A percentile compares a stretch with the other conserved stretches of the same genome.
Evolutionary conservation across 371 early-diverging fungal species (phyloP).

Genomic region (Rhizoclosmatium hyalinum): DNA sequence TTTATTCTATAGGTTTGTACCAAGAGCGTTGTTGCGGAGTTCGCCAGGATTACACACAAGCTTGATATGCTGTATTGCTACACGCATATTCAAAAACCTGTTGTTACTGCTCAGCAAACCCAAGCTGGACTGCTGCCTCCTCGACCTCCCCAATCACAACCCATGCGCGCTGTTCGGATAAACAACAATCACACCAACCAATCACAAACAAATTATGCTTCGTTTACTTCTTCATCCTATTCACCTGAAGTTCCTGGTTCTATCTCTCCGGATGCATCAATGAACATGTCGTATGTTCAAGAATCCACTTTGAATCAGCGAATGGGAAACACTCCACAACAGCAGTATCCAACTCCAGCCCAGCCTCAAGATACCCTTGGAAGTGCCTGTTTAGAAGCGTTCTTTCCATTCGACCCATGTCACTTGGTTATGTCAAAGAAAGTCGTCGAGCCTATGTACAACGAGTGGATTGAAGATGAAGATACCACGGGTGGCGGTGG

Average conservation of each 20-base stretch:
- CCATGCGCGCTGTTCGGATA: neutral
- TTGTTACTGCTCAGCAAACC: neutral
- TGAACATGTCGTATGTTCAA: constrained; percentile 13
- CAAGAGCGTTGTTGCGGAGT: constrained; percentile 80
- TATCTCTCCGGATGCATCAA: neutral
- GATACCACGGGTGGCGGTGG: constrained; percentile 19
- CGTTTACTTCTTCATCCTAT: neutral
- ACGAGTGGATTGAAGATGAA: constrained; percentile 48
- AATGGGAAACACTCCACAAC: neutral
- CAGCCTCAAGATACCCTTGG: constrained; percentile 39
- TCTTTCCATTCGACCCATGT: constrained; percentile 96
- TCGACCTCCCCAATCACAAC: neutral
- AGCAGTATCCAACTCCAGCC: constrained; percentile 5
- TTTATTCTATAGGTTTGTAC: constrained; percentile 68
- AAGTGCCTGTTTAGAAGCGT: constrained; percentile 73
- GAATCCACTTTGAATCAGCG: neutral
- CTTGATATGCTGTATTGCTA: constrained; percentile 88
- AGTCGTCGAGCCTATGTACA: constrained; percentile 38
- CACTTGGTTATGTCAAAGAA: constrained; percentile 67
- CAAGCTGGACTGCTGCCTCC: neutral
- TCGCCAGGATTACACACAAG: constrained; percentile 77
- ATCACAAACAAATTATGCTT: neutral
- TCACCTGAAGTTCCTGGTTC: neutral
- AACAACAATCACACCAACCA: neutral
- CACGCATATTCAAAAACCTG: constrained; percentile 59